Conservation (phyloP, 345 rosid genomes). For the Geranium brycei region DNA sequence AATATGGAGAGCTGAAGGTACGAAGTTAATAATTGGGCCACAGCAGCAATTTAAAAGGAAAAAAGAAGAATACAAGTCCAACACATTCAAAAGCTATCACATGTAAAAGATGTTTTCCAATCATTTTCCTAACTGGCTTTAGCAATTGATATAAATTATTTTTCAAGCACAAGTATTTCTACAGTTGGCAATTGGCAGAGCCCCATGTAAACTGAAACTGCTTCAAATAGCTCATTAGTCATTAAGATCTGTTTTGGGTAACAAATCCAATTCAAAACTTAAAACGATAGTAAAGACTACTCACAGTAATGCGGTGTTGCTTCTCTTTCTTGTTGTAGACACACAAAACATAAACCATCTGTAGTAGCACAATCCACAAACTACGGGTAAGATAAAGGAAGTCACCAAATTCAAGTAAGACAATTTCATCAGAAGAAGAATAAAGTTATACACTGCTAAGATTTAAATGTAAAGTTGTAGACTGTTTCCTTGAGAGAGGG, state of each 20-base stretch:
- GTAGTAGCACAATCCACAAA: conserved; percentile 23
- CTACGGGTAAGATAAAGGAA: background rate
- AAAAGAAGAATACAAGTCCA: no score
- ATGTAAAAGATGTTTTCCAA: background rate
- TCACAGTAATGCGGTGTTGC: conserved; percentile 69
- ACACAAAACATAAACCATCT: conserved; percentile 93
- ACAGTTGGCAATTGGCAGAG: background rate
- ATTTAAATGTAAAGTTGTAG: background rate
- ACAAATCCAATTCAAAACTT: background rate
- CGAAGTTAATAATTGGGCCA: background rate
- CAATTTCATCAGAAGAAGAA: background rate
- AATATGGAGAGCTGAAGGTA: background rate
- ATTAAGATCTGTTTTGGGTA: background rate
- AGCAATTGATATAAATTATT: background rate
- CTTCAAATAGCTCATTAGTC: no score
- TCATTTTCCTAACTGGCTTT: background rate
- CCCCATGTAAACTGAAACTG: background rate
- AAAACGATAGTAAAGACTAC: conserved; percentile 16
- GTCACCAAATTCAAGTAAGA: background rate
- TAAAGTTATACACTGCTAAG: background rate
- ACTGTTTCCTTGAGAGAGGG: background rate
- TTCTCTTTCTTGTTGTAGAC: conserved; percentile 94
- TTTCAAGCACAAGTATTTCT: background rate
- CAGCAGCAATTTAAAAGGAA: background rate
- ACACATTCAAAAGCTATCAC: background rate